Evolutionary conservation across 345 rosid species (phyloP).

Genomic region (Eucalyptus tenuipes): DNA sequence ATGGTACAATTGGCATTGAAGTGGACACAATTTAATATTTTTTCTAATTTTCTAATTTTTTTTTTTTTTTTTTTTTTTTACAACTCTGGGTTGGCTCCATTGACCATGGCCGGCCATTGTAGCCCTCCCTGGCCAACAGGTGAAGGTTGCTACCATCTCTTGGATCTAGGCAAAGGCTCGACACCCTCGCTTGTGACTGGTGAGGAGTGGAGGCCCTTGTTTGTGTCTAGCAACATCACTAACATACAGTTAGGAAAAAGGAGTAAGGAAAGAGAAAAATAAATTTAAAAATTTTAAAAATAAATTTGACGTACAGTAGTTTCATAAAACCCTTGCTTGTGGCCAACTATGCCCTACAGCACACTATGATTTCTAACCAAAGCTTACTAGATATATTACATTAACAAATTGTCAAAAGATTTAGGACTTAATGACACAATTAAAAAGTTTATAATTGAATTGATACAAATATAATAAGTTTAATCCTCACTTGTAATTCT

Average conservation of each 20-base stretch:
- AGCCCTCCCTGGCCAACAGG: background rate
- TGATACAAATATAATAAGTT: no score
- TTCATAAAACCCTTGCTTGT: no score
- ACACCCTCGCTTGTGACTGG: background rate
- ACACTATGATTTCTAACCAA: fast-evolving
- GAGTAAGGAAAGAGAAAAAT: background rate
- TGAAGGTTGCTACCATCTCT: background rate
- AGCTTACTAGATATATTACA: no score
- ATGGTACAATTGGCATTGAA: no score
- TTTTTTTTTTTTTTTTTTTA: no score
- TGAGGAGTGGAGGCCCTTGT: background rate
- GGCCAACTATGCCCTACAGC: fast-evolving
- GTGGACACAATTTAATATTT: background rate
- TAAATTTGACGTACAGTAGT: no score
- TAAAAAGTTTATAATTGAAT: no score
- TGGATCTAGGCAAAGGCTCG: background rate
- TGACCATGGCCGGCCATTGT: no score
- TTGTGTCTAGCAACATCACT: background rate
- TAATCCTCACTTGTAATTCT: background rate
- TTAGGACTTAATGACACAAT: background rate
- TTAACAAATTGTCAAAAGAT: no score
- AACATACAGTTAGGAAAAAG: background rate
- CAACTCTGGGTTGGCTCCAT: background rate
- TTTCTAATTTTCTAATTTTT: no score
- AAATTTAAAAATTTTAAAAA: no score